Conservation (phyloP, 306 rosid genomes). For the Herpetospermum pedunculosum region DNA sequence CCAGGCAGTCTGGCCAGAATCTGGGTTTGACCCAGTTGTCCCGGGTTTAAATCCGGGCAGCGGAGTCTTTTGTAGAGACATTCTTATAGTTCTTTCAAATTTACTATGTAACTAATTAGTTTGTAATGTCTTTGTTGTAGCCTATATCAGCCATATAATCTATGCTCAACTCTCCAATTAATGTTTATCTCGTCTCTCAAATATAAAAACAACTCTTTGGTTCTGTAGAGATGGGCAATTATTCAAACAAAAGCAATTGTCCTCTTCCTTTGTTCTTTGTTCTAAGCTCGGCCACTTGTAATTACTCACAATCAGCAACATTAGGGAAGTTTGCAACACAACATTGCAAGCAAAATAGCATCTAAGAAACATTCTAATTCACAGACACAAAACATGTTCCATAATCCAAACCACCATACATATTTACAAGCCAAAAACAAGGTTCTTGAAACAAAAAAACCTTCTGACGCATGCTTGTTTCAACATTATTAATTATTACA, state of each 20-base stretch:
- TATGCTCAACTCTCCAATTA: background rate
- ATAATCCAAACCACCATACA: background rate
- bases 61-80: constrained; percentile 11
- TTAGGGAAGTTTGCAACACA: background rate
- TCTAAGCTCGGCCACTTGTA: background rate
- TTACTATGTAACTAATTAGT: background rate
- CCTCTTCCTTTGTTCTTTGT: background rate
- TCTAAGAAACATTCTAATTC: background rate
- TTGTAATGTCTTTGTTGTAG: background rate
- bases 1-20: constrained; percentile 47
- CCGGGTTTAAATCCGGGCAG: constrained; percentile 61
- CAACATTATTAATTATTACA: background rate
- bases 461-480: constrained; percentile 5
- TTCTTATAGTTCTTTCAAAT: background rate
- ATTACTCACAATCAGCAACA: background rate
- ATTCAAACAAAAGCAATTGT: constrained; percentile 11
- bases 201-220: constrained; percentile 19
- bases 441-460: no score
- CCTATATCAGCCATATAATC: background rate
- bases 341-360: background rate
- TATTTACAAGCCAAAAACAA: background rate
- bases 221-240: constrained; percentile 65
- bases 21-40: constrained; percentile 51
- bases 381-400: background rate
- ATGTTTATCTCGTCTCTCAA: background rate